Base-by-base conservation (phyloP, 805 yeast species). In the Metschnikowia vanudenii region DNA sequence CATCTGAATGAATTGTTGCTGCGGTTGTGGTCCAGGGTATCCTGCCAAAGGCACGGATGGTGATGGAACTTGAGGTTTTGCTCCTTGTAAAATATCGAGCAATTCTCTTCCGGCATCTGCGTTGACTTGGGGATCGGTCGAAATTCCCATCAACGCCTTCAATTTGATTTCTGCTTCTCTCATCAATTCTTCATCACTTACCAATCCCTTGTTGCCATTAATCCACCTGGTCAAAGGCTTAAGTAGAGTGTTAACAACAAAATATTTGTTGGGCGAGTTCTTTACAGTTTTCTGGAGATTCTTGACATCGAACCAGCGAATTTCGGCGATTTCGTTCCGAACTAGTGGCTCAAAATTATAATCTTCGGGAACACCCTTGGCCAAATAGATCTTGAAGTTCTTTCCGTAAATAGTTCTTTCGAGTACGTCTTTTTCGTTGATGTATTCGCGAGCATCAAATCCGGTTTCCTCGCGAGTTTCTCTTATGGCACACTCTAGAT, bases 401-500 rank as follows among this genome's bases (percentile, higher is more conserved):
- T 94, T 92, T 7, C 94, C 96, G 41, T 73, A 71, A 19, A 88
- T 79, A 3, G 88, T 86, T 61, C 96, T 77, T 61, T 92, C 97
- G 42, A 90, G 76, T 53, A 77, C 88, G 49, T 85, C 88, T 31
- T 82, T 77, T 49, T 84, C 85, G 51, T 81, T 79, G 36, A 91
- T 74, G 52, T 76, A 78, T 14, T 80, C 81, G 1, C 83, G 66
- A 41, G 88, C 83, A 64, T 94, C 95, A 59, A 84, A 91, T 0
- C 98, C 96, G 13, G 91, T 92, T 65, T 94, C 99, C 67, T 94
- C 99, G 51, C 77, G 78, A 18, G 88, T 90, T 63, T 94, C 99
- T 58, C 99, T 79, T 12, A 88, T 67, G 4, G 98, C 97, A 70
- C 99, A 95, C 44, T 79, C 82, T 5, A 81, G 76, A 64, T 94